phyloP scores from a whole-genome alignment of 1,284 basidiomycete genomes.

The Boletellus deceptivus region DNA sequence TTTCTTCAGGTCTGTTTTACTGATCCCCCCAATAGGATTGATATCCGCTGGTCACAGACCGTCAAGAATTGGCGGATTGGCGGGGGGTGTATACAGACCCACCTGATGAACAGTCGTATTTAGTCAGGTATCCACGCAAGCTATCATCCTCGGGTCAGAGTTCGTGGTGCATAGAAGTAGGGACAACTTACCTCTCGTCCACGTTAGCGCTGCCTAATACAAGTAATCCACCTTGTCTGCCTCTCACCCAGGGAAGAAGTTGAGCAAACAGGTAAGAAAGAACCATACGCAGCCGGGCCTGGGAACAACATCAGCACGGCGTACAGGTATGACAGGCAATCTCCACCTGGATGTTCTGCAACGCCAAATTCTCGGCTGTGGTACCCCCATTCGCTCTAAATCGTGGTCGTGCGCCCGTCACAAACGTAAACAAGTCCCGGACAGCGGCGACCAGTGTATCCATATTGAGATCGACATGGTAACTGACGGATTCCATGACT shows the following conservation, averaged over 20 bases:
- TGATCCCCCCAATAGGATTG: conserved; percentile 95
- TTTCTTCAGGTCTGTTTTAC: conserved; percentile 95
- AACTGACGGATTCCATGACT: conserved; percentile 51
- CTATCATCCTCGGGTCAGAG: conserved; percentile 38
- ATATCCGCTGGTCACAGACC: conserved; percentile 38
- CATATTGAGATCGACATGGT: conserved; percentile 81
- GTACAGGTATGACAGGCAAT: not conserved
- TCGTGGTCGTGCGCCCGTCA: conserved; percentile 77
- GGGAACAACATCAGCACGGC: not conserved
- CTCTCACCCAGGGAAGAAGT: conserved; percentile 86
- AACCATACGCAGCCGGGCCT: conserved; percentile 94
- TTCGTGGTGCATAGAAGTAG: not conserved
- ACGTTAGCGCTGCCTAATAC: conserved; percentile 98
- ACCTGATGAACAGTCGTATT: too few relatives aligned
- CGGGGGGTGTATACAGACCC: too few relatives aligned
- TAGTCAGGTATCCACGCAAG: conserved; percentile 90
- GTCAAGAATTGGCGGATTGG: too few relatives aligned
- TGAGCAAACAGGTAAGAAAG: conserved; percentile 93
- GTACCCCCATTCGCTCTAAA: conserved; percentile 90
- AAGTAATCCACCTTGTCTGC: conserved; percentile 81
- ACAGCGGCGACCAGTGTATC: conserved; percentile 81
- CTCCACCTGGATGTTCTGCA: conserved; percentile 91
- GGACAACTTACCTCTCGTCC: conserved; percentile 78
- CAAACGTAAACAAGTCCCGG: conserved; percentile 77
- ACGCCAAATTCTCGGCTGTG: conserved; percentile 87